A percentile compares a stretch with the other conserved stretches of the same genome.
Evolutionary conservation across 371 early-diverging fungal genomes (phyloP).

Genomic region (Dentiscutata heterogama): DNA sequence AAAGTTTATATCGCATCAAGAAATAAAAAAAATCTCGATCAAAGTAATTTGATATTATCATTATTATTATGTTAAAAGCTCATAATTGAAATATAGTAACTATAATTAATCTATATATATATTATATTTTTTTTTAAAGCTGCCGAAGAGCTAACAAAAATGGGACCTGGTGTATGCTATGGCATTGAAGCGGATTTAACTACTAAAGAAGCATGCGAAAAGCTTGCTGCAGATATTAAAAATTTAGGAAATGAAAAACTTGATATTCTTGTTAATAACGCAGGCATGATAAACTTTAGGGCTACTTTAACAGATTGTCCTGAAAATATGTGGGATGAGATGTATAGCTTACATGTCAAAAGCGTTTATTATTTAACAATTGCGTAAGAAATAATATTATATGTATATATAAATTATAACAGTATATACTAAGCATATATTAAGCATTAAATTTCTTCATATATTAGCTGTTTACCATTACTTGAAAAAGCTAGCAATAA

Average conservation of each 20-base stretch:
- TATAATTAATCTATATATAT: too few species aligned
- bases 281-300: neutral
- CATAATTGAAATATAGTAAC: constrained; percentile 49
- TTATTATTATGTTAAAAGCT: neutral
- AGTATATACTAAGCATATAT: too few species aligned
- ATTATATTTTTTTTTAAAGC: too few species aligned
- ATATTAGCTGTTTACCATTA: constrained; percentile 28
- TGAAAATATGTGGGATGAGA: constrained; percentile 5
- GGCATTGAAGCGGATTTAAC: constrained; percentile 83
- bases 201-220: constrained; percentile 66
- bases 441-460: too few species aligned
- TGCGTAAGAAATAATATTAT: constrained; percentile 12
- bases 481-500: constrained; percentile 34
- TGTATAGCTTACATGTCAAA: constrained; percentile 10
- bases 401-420: too few species aligned
- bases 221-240: constrained; percentile 67
- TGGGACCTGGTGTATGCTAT: constrained; percentile 74
- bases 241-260: constrained; percentile 62
- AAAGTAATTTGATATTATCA: neutral
- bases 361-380: constrained; percentile 31
- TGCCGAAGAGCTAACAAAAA: too few species aligned
- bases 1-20: constrained; percentile 83
- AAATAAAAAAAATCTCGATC: constrained; percentile 3
- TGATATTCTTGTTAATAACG: constrained; percentile 33
- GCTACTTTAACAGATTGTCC: constrained; percentile 10